Evolutionary conservation across 2,329 filamentous ascomycete genomes (phyloP), one percentile per base, ranked within the genome.

Genomic region (Aspergillus thermomutatus): DNA sequence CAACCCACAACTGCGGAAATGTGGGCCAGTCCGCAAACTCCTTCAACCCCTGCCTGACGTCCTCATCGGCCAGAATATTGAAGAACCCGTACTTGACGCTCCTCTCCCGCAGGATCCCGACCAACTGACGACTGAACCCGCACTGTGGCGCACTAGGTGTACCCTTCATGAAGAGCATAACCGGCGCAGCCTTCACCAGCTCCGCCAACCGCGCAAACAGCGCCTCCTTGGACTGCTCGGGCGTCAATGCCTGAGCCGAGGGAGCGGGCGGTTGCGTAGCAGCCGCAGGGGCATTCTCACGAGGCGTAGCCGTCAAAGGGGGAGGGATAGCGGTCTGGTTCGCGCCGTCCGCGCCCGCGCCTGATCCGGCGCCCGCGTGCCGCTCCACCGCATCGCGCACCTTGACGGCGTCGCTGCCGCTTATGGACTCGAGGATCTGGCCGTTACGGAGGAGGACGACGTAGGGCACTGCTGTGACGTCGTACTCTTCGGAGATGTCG

Each of bases 141-240:
- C 92, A 96, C 75, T 96, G 90, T 1, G 92, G 92, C 31, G 86
- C 83, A 63, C 87, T 90, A 0, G 92, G 92, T 2, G 91, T 95
- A n/a, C 92, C 92, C 79, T 96, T 96, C 91, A 96, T 96, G 77
- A 99, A 99, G 27, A 99, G 81, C 94, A 99, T 99, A 31, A 99
- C 92, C 0, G 92, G 91, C 31, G 94, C 93, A 4, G 94, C 94
- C 79, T 93, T 96, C 64, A 97, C 93, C 37, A 99, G 82, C 65
- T 95, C 90, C 21, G 78, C 83, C 40, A 99, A 80, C 31, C 93
- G 83, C 73, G 89, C 87, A 75, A 91, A 87, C 53, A 99, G 79
- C 63, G 95, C 92, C 73, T 97, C 91, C 77, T 93, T 93, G 50
- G 83, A 82, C 74, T 86, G 82, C 55, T 78, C 82, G n/a, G 73